Percentiles rank a stretch among this genome's conserved stretches.
phyloP scores from a whole-genome alignment of 1,284 basidiomycete species.

The Malassezia sp. region DNA sequence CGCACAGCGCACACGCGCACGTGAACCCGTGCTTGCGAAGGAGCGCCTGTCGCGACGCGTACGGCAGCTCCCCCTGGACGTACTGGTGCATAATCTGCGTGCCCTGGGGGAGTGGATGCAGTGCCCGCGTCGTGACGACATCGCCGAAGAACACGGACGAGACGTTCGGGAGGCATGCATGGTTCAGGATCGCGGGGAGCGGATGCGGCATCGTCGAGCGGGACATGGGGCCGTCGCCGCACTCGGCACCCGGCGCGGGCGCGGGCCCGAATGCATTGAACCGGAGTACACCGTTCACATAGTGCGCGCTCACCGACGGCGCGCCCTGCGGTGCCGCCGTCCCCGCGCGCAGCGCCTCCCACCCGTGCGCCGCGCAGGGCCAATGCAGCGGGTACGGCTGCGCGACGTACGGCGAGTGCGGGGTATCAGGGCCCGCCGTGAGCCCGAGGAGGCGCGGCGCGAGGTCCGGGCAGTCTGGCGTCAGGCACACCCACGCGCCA shows the following conservation, averaged over 20 bases:
- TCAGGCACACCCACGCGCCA: too few species aligned
- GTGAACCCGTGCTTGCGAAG: slow-evolving; percentile 41
- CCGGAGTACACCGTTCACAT: slow-evolving; percentile 43
- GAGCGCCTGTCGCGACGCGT: slow-evolving; percentile 26
- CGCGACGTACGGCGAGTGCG: slow-evolving; percentile 22
- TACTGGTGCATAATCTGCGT: slow-evolving; percentile 46
- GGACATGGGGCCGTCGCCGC: slow-evolving; percentile 18
- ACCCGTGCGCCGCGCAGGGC: neutral
- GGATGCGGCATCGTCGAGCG: slow-evolving; percentile 44
- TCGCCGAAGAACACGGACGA: slow-evolving; percentile 44
- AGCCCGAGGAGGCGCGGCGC: slow-evolving; percentile 36
- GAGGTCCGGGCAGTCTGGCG: slow-evolving; percentile 33
- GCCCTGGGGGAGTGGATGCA: slow-evolving; percentile 29
- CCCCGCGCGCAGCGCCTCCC: neutral
- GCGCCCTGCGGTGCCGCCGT: neutral
- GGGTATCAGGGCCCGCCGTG: slow-evolving; percentile 35
- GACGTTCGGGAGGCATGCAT: slow-evolving; percentile 43
- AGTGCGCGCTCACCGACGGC: slow-evolving; percentile 19
- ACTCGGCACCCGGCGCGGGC: slow-evolving; percentile 23
- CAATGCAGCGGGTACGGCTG: slow-evolving; percentile 28
- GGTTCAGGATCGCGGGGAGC: slow-evolving; percentile 44
- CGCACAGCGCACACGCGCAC: slow-evolving; percentile 35
- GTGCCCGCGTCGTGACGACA: slow-evolving; percentile 37
- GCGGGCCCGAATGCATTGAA: slow-evolving; percentile 46
- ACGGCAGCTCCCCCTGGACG: slow-evolving; percentile 38